Evolutionary conservation across 352 stramenopile genomes (phyloP), one percentile per base, ranked within the genome.

Genomic region (Phytophthora ramorum): DNA sequence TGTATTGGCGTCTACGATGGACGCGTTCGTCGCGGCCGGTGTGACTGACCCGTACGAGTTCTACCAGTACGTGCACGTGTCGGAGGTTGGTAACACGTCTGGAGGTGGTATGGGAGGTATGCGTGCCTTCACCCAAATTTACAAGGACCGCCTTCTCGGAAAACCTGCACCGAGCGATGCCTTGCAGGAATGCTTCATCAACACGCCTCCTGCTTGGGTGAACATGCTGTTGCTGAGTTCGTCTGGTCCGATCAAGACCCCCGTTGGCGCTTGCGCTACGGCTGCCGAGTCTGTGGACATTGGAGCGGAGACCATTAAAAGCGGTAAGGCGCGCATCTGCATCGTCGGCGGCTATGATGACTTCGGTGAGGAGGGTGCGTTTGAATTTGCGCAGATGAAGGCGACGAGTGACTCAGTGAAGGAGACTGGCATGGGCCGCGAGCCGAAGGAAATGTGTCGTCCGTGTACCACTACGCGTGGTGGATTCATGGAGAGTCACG

Each of bases 41-140:
- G 67, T 97, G 63, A 95, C 87, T 2, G 89, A 97, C 45, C 90
- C 90, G 51, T 97, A 97, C 69, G 89, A 97, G 77, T 93, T 97
- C 54, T 97, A 97, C 75, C 79, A 96, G 69, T 96, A 97, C 67
- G 85, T 96, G 13, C 90, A 97, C 70, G 90, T 97, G 1, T 93
- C 84, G 22, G 87, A 95, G 61, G 66, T 97, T 28, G 90, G 90
- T 14, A 96, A 96, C 78, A 92, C 82, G 6, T 92, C 86, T 0
- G 90, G 90, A 41, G 88, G 89, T 57, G 88, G 84, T 30, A 90
- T 96, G 76, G 88, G n/a, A n/a, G n/a, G n/a, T n/a, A n/a, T n/a
- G n/a, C n/a, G n/a, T 32, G 77, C 84, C 5, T 77, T 96, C 32
- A 89, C 86, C 49, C 71, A 85, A 16, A 90, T 96, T 38, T 97